Percentiles rank a stretch among this genome's conserved stretches.
phyloP scores from a whole-genome alignment of 495 filamentous ascomycete genomes.

The Penicillium bovifimosum region DNA sequence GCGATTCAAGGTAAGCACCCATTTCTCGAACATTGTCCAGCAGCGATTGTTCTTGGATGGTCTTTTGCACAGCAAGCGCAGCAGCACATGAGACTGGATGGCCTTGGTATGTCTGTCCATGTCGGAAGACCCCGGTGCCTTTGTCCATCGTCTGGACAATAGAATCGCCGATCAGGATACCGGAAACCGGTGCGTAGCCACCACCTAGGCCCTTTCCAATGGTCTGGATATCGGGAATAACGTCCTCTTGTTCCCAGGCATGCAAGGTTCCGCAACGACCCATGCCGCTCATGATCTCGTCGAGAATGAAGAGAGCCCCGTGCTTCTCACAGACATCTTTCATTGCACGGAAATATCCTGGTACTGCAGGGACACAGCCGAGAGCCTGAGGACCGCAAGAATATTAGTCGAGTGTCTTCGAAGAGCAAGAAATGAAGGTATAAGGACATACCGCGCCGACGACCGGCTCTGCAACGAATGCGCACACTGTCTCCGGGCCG shows the following conservation, averaged over 20 bases:
- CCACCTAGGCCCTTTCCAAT: constrained; percentile 67
- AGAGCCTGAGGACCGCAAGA: constrained; percentile 40
- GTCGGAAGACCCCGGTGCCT: constrained; percentile 50
- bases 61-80: constrained; percentile 50
- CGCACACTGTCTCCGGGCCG: constrained; percentile 66
- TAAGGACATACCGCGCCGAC: constrained; percentile 46
- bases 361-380: constrained; percentile 58
- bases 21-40: constrained; percentile 44
- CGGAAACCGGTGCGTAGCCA: constrained; percentile 59
- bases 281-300: constrained; percentile 81
- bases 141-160: constrained; percentile 51
- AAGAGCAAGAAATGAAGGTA: too few relatives aligned
- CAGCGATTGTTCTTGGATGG: constrained; percentile 43
- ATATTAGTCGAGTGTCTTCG: background rate
- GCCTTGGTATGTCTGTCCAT: constrained; percentile 57
- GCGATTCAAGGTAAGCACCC: constrained; percentile 39
- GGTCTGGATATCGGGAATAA: constrained; percentile 61
- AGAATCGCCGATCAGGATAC: constrained; percentile 48
- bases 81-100: constrained; percentile 54
- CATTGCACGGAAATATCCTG: constrained; percentile 61
- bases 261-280: constrained; percentile 62
- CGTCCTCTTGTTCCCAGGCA: constrained; percentile 60
- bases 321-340: constrained; percentile 57
- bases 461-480: constrained; percentile 72
- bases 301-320: constrained; percentile 63